Conservation (phyloP, 2,329 filamentous ascomycete species). For the Ascocoryne sarcoides region DNA sequence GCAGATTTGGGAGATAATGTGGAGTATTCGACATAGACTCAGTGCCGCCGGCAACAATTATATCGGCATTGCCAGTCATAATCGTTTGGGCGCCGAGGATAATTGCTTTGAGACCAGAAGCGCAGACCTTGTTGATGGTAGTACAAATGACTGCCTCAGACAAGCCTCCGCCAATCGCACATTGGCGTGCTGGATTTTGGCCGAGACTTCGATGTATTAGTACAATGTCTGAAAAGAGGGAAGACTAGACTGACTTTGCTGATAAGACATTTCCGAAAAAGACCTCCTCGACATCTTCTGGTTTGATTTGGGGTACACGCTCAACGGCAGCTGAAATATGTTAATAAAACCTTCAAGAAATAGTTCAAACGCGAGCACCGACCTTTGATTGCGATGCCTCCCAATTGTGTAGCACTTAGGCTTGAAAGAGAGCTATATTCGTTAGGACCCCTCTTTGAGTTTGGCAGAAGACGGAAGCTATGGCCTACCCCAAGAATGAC, state of each 20-base stretch:
- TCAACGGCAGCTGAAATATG: constrained; percentile 59
- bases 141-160: constrained; percentile 73
- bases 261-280: constrained; percentile 98
- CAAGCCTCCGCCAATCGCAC: constrained; percentile 82
- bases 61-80: constrained; percentile 86
- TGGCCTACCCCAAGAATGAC: constrained; percentile 78
- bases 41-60: constrained; percentile 87
- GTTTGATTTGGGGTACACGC: constrained; percentile 76
- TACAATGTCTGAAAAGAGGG: constrained; percentile 1
- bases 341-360: constrained; percentile 8
- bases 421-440: constrained; percentile 70
- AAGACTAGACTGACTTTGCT: constrained; percentile 65
- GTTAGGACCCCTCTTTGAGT: constrained; percentile 12
- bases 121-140: constrained; percentile 98
- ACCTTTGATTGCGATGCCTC: constrained; percentile 90
- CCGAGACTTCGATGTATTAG: constrained; percentile 56
- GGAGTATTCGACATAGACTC: constrained; percentile 99
- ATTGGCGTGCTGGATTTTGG: constrained; percentile 93
- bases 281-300: constrained; percentile 87
- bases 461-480: constrained; percentile 38
- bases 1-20: constrained; percentile 85
- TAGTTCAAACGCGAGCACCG: constrained; percentile 14
- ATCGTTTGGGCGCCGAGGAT: constrained; percentile 94
- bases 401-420: constrained; percentile 77
- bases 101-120: constrained; percentile 87